A percentile compares a stretch with the other conserved stretches of the same genome.
Conservation (phyloP, 2,329 filamentous ascomycete genomes). For the Cladophialophora exuberans region DNA sequence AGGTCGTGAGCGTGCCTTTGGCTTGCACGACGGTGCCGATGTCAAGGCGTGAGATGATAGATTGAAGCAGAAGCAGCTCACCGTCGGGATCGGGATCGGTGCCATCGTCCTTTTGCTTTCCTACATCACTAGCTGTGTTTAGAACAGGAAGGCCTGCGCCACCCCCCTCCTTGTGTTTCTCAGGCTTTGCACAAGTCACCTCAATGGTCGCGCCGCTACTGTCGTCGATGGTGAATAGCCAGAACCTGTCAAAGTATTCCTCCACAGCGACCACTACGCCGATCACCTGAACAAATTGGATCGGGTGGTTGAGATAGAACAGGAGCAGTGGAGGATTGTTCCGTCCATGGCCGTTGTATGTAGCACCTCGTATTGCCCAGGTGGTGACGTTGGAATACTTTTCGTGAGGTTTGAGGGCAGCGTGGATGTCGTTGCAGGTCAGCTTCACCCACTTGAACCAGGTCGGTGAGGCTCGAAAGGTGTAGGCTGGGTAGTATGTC, state of each 20-base stretch:
- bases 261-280: constrained; percentile 69
- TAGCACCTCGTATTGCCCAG: neutral
- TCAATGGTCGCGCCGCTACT: constrained; percentile 63
- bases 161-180: constrained; percentile 26
- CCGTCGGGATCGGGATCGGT: neutral
- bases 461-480: constrained; percentile 63
- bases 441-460: constrained; percentile 67
- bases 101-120: neutral
- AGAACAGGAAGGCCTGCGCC: constrained; percentile 31
- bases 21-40: constrained; percentile 58
- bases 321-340: constrained; percentile 54
- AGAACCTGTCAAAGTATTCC: constrained; percentile 33
- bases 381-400: constrained; percentile 24
- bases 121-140: neutral
- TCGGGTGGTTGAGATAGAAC: constrained; percentile 74
- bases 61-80: constrained; percentile 11
- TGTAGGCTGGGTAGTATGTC: constrained; percentile 61
- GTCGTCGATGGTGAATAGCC: constrained; percentile 62
- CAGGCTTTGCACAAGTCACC: constrained; percentile 50
- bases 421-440: constrained; percentile 58
- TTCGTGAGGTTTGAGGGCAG: constrained; percentile 20
- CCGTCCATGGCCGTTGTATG: neutral
- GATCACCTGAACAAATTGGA: constrained; percentile 73
- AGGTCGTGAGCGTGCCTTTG: constrained; percentile 60
- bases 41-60: constrained; percentile 46